A percentile compares a stretch with the other conserved stretches of the same genome.
Evolutionary conservation across 2,329 filamentous ascomycete species (phyloP).

Genomic region (Nothophaeocryptopus gaeumannii): DNA sequence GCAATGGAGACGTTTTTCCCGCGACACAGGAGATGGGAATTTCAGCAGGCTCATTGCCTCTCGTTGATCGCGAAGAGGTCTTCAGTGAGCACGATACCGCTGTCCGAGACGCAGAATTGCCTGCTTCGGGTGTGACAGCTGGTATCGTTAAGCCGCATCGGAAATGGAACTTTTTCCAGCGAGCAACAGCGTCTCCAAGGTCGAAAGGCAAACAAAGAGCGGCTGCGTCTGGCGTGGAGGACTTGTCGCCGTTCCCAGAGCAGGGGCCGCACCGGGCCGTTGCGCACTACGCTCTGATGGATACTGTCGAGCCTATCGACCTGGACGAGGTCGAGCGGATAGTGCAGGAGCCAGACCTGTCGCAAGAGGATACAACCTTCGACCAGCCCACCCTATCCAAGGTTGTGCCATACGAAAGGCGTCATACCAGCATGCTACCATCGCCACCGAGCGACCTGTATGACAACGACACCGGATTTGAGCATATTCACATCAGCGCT

Average conservation of each 20-base stretch:
- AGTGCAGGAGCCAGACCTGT: conserved; percentile 41
- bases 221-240: conserved; percentile 19
- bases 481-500: conserved; percentile 15
- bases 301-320: conserved; percentile 45
- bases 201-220: conserved; percentile 30
- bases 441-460: conserved; percentile 21
- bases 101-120: too few species aligned
- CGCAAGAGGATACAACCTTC: conserved; percentile 18
- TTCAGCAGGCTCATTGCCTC: too few species aligned
- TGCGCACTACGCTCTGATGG: conserved; percentile 59
- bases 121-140: too few species aligned
- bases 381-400: conserved; percentile 1
- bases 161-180: conserved; percentile 61
- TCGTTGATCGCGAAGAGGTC: too few species aligned
- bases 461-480: conserved; percentile 11
- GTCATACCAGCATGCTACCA: conserved; percentile 29
- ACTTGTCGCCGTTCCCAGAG: conserved; percentile 7
- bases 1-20: too few species aligned
- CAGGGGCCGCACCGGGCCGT: conserved; percentile 12
- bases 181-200: conserved; percentile 42
- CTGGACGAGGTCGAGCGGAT: conserved; percentile 47
- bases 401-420: conserved; percentile 27
- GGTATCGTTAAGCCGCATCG: conserved; percentile 37
- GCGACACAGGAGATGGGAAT: too few species aligned
- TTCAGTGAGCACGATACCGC: too few species aligned